These are phyloP conservation scores for Euphorbia lathyris DNA, from an alignment of 345 rosid genomes.

Conservation along the genomic window DNA sequence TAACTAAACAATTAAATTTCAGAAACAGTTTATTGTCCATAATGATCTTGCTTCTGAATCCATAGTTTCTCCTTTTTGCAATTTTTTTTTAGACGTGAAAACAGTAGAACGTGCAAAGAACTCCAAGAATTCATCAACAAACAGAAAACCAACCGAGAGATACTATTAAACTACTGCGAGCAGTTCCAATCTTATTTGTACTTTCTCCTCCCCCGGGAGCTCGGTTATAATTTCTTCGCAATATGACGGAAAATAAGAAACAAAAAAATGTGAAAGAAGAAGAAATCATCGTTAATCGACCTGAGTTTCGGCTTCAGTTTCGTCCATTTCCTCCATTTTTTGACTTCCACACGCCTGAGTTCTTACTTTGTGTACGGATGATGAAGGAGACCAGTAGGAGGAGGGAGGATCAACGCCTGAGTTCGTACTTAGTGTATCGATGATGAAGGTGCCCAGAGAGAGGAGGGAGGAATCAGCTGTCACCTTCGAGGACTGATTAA, in stretches of 20 bases:
- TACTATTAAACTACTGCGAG: not conserved
- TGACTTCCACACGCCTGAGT: not conserved
- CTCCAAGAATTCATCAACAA: not conserved
- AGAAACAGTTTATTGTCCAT: not conserved
- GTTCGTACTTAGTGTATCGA: too few relatives aligned
- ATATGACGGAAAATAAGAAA: slow-evolving; percentile 22
- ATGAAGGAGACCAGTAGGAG: not conserved
- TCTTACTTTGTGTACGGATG: too few relatives aligned
- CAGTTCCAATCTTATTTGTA: not conserved
- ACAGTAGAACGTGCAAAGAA: not conserved
- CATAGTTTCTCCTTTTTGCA: not conserved
- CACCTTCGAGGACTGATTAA: too few relatives aligned
- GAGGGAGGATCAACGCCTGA: too few relatives aligned
- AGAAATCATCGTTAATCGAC: slow-evolving; percentile 28
- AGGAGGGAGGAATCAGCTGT: too few relatives aligned
- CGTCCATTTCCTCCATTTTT: slow-evolving; percentile 62
- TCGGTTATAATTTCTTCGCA: slow-evolving; percentile 20
- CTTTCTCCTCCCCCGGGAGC: not conserved
- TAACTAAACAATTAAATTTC: not conserved
- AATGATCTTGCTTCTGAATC: not conserved
- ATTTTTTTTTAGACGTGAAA: not conserved
- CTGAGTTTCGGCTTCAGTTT: slow-evolving; percentile 61
- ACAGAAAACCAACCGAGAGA: not conserved
- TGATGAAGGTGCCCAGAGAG: too few relatives aligned
- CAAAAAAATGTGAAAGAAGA: slow-evolving; percentile 10